Evolutionary conservation across 768 basidiomycete genomes (phyloP).

Genomic region (Pisolithus albus): DNA sequence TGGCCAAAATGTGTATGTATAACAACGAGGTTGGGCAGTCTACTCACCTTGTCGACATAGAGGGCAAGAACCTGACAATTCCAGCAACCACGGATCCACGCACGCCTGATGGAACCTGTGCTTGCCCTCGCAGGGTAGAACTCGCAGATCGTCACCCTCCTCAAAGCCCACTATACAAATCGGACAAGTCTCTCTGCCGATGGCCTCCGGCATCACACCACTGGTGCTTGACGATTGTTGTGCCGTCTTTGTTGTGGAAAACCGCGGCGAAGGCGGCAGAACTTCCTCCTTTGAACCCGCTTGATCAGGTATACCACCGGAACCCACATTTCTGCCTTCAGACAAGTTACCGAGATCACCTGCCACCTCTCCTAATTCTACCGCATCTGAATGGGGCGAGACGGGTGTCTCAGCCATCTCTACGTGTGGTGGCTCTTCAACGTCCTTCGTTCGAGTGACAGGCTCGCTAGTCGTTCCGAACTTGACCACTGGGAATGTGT

Average conservation of each 20-base stretch:
- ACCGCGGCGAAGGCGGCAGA: neutral
- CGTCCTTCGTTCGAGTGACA: slow-evolving; percentile 23
- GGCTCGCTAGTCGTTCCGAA: slow-evolving; percentile 42
- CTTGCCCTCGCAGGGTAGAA: slow-evolving; percentile 86
- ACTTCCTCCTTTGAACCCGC: slow-evolving; percentile 6
- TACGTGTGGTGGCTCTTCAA: slow-evolving; percentile 19
- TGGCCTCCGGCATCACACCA: slow-evolving; percentile 48
- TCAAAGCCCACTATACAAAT: slow-evolving; percentile 95
- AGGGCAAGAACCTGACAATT: slow-evolving; percentile 86
- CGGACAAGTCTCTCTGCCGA: slow-evolving; percentile 83
- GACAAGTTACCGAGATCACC: neutral
- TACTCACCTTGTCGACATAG: slow-evolving; percentile 80
- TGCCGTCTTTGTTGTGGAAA: neutral
- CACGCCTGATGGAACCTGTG: slow-evolving; percentile 87
- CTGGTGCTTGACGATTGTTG: neutral
- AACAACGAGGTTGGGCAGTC: too few species aligned
- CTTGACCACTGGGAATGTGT: slow-evolving; percentile 92
- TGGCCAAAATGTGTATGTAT: neutral
- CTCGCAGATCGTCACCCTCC: slow-evolving; percentile 84
- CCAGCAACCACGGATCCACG: slow-evolving; percentile 90
- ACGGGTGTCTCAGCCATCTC: neutral
- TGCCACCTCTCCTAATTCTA: slow-evolving; percentile 8
- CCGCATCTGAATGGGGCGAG: slow-evolving; percentile 3
- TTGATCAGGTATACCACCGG: slow-evolving; percentile 2
- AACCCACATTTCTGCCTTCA: neutral